A percentile compares a stretch with the other conserved stretches of the same genome.
phyloP scores from a whole-genome alignment of 2,329 filamentous ascomycete species.

The Xylaria sp. region DNA sequence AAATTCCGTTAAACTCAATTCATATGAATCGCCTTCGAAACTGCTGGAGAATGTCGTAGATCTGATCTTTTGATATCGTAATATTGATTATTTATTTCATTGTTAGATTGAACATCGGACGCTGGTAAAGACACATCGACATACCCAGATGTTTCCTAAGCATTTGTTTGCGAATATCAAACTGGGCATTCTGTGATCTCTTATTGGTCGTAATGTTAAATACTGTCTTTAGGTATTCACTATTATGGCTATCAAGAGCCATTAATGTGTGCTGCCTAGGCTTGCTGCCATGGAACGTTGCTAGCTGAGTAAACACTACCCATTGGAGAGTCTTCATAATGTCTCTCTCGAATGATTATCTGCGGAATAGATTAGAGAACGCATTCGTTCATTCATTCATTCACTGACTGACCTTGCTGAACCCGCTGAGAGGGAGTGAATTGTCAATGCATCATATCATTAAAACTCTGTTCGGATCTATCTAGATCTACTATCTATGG shows the following conservation, averaged over 20 bases:
- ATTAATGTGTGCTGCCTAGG: background rate
- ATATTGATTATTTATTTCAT: background rate
- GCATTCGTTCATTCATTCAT: too few species aligned
- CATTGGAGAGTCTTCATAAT: too few species aligned
- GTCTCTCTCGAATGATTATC: background rate
- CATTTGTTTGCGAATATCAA: too few species aligned
- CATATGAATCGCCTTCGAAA: background rate
- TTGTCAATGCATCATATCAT: slow-evolving; percentile 20
- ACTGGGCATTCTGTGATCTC: too few species aligned
- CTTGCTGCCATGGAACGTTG: background rate
- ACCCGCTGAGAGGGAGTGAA: background rate
- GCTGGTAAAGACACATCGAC: background rate
- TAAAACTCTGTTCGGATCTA: slow-evolving; percentile 11
- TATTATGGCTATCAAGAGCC: background rate
- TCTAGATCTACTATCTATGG: slow-evolving; percentile 19
- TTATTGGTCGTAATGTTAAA: background rate
- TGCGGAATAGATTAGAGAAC: background rate
- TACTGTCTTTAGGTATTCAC: background rate
- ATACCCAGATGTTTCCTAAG: too few species aligned
- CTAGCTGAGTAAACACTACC: too few species aligned
- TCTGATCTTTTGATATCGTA: too few species aligned
- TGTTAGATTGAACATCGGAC: too few species aligned
- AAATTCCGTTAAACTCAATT: background rate
- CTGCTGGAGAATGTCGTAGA: too few species aligned
- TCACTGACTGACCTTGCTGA: background rate